Evolutionary conservation across 176 grass and related monocot genomes (phyloP).

Genomic region (Zea mays): DNA sequence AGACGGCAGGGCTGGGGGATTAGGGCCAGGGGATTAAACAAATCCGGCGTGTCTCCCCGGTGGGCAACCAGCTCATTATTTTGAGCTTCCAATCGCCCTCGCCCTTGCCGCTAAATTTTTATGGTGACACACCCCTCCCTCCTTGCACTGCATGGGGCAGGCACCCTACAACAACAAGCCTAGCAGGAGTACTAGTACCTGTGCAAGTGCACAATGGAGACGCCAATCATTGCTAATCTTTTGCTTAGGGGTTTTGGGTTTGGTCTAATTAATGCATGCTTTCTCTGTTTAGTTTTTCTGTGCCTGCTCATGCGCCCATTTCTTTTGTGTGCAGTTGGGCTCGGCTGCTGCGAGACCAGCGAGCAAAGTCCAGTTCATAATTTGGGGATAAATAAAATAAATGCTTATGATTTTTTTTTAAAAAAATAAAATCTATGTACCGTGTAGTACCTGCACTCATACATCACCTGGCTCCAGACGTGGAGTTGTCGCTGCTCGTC

Average conservation of each 20-base stretch:
- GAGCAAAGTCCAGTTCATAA: constrained; percentile 47
- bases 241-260: constrained; percentile 36
- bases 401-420: background rate
- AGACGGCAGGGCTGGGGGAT: constrained; percentile 32
- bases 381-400: constrained; percentile 22
- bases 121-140: background rate
- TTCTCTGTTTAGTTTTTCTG: constrained; percentile 31
- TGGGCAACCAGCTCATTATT: constrained; percentile 75
- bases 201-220: constrained; percentile 36
- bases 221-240: constrained; percentile 26
- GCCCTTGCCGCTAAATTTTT: constrained; percentile 49
- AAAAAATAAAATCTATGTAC: constrained; percentile 10
- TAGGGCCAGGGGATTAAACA: constrained; percentile 55
- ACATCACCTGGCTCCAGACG: constrained; percentile 46
- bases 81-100: constrained; percentile 54
- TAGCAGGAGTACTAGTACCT: background rate
- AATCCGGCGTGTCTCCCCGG: constrained; percentile 51
- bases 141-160: constrained; percentile 9
- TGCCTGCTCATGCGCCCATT: constrained; percentile 43
- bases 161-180: background rate
- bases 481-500: constrained; percentile 32
- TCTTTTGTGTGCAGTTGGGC: constrained; percentile 56
- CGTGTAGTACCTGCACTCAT: constrained; percentile 35
- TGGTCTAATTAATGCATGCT: constrained; percentile 14
- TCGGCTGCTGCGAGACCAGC: constrained; percentile 35